Conservation (phyloP, 768 basidiomycete genomes). For the Rhizopogon vinicolor region DNA sequence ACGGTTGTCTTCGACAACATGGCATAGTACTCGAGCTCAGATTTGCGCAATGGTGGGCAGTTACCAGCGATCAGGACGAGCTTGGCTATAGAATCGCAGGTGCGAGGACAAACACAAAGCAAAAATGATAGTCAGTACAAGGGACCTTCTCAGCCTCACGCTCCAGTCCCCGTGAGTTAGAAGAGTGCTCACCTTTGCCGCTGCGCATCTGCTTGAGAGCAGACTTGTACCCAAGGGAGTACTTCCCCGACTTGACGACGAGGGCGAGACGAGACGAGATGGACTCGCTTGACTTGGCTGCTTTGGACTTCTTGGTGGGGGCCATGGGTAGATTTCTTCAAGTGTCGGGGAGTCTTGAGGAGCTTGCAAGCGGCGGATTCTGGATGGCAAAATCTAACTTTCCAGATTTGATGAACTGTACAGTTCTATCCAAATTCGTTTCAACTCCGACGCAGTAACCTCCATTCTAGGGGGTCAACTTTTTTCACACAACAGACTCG, state of each 20-base stretch:
- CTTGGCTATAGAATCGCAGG: constrained; percentile 61
- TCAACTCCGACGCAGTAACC: constrained; percentile 16
- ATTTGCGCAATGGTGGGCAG: constrained; percentile 98
- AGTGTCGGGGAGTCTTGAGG: constrained; percentile 10
- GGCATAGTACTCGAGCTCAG: constrained; percentile 99
- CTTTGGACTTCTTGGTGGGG: constrained; percentile 93
- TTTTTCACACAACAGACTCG: background rate
- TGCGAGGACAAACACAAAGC: constrained; percentile 14
- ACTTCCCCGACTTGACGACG: constrained; percentile 99
- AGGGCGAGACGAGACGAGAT: constrained; percentile 90
- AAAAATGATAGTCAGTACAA: constrained; percentile 54
- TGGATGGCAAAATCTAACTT: constrained; percentile 11
- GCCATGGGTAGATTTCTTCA: constrained; percentile 58
- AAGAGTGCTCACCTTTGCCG: constrained; percentile 81
- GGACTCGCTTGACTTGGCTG: constrained; percentile 89
- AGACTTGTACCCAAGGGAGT: constrained; percentile 95
- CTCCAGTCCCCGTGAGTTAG: constrained; percentile 88
- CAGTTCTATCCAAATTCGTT: constrained; percentile 21
- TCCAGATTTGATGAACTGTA: constrained; percentile 19
- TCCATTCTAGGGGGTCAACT: background rate
- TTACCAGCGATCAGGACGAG: constrained; percentile 98
- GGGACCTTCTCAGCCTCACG: constrained; percentile 99
- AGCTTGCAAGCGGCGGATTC: constrained; percentile 2
- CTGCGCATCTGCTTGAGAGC: constrained; percentile 97
- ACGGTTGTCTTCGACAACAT: constrained; percentile 99